phyloP scores from a whole-genome alignment of 306 rosid species.

The Sphenostylis stenocarpa region DNA sequence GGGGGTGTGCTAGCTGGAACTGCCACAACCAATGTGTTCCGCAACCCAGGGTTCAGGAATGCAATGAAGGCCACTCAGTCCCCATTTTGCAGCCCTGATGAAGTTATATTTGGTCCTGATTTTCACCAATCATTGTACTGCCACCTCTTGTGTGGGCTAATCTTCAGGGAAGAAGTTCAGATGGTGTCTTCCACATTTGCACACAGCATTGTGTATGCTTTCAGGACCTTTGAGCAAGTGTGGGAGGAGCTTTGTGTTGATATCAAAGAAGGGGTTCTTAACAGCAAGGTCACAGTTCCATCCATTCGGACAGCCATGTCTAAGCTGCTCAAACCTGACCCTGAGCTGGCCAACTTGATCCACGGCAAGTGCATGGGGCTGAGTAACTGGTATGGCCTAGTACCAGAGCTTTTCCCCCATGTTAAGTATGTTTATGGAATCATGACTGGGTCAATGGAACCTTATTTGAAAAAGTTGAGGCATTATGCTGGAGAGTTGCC shows the following conservation, averaged over 20 bases:
- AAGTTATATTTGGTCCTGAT: conserved; percentile 80
- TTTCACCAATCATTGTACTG: conserved; percentile 86
- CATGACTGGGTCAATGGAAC: conserved; percentile 97
- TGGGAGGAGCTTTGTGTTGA: conserved; percentile 78
- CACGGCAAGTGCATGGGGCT: conserved; percentile 50
- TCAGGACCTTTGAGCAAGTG: conserved; percentile 69
- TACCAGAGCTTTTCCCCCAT: conserved; percentile 84
- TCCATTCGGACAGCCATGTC: conserved; percentile 63
- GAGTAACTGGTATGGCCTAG: conserved; percentile 83
- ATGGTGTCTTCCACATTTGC: conserved; percentile 72
- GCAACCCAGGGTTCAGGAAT: conserved; percentile 36
- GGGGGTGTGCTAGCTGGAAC: conserved; percentile 85
- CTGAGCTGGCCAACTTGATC: conserved; percentile 68
- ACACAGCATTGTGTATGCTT: conserved; percentile 76
- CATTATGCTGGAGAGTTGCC: conserved; percentile 82
- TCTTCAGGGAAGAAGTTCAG: conserved; percentile 63
- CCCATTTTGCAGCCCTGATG: conserved; percentile 77
- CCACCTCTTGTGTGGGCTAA: conserved; percentile 84
- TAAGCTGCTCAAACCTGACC: conserved; percentile 72
- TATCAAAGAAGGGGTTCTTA: conserved; percentile 65
- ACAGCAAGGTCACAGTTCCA: conserved; percentile 49
- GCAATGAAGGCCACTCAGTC: conserved; percentile 60
- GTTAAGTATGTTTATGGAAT: conserved; percentile 73
- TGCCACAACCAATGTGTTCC: conserved; percentile 81
- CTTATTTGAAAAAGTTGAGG: conserved; percentile 72